phyloP scores from a whole-genome alignment of 257 asterid species.

The Primulina huaijiensis region DNA sequence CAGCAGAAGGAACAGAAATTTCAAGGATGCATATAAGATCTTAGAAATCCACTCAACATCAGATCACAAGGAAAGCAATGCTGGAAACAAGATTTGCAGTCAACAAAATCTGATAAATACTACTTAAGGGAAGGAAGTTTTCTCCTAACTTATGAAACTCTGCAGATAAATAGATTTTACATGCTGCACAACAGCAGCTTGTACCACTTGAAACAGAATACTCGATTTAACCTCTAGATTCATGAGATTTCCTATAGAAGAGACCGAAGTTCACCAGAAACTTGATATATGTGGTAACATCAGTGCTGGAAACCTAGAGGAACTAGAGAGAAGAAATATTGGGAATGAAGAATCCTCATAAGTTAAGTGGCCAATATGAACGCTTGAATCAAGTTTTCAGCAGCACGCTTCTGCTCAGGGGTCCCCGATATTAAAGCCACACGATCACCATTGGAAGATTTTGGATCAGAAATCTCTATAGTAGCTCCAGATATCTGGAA shows the following conservation, averaged over 20 bases:
- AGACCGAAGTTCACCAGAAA: constrained; percentile 38
- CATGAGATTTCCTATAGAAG: constrained; percentile 40
- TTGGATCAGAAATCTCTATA: constrained; percentile 71
- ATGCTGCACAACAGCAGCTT: constrained; percentile 35
- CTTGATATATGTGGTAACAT: constrained; percentile 32
- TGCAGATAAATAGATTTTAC: constrained; percentile 41
- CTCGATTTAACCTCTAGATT: constrained; percentile 33
- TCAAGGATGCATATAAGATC: constrained; percentile 30
- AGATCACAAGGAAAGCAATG: constrained; percentile 37
- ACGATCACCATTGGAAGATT: constrained; percentile 82
- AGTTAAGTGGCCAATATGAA: constrained; percentile 83
- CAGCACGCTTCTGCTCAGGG: constrained; percentile 83
- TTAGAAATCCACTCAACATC: constrained; percentile 29
- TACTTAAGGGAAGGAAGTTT: constrained; percentile 42
- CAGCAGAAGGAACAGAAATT: constrained; percentile 30
- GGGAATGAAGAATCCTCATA: constrained; percentile 28
- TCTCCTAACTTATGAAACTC: constrained; percentile 40
- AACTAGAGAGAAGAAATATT: constrained; percentile 39
- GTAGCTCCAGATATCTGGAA: constrained; percentile 95
- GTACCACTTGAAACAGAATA: constrained; percentile 30
- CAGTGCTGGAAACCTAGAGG: constrained; percentile 39
- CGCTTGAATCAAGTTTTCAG: constrained; percentile 93
- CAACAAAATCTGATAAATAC: constrained; percentile 27
- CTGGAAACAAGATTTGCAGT: constrained; percentile 35
- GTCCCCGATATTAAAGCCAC: constrained; percentile 85